Conservation (phyloP, 1,284 basidiomycete genomes). For the Trichosporon faecale region DNA sequence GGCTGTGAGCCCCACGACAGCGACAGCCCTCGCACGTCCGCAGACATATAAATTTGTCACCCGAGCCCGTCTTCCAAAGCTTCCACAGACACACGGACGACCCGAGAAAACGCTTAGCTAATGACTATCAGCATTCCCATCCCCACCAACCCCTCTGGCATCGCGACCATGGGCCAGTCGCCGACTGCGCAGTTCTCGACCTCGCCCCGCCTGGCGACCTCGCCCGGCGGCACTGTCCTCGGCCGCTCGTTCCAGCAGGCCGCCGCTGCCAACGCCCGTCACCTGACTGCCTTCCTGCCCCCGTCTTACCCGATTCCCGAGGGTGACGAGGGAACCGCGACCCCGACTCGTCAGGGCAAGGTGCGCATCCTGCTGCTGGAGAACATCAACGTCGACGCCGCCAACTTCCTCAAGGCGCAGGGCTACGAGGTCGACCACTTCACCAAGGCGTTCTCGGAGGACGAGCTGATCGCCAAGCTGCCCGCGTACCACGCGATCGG, state of each 20-base stretch:
- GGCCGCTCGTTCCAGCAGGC: constrained; percentile 12
- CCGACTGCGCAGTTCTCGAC: constrained; percentile 27
- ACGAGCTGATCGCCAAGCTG: constrained; percentile 84
- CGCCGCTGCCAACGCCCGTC: constrained; percentile 32
- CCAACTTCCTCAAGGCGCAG: constrained; percentile 71
- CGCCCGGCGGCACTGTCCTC: constrained; percentile 27
- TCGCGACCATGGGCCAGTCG: constrained; percentile 37
- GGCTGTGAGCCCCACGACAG: neutral
- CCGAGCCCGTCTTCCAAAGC: neutral
- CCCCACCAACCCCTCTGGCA: constrained; percentile 48
- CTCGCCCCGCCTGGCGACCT: constrained; percentile 27
- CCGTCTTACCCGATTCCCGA: constrained; percentile 38
- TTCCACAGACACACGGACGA: neutral
- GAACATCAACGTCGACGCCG: constrained; percentile 92
- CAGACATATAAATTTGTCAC: neutral
- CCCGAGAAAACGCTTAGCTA: neutral
- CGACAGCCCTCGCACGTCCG: neutral
- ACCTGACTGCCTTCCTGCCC: constrained; percentile 51
- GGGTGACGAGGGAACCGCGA: constrained; percentile 31
- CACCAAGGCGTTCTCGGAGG: constrained; percentile 81
- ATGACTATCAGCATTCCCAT: constrained; percentile 47
- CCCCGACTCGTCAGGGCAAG: constrained; percentile 37
- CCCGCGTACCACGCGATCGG: constrained; percentile 90
- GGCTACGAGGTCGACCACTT: constrained; percentile 89
- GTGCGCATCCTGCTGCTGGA: constrained; percentile 73